phyloP scores from a whole-genome alignment of 1,284 basidiomycete species.

The Marasmius oreades region DNA sequence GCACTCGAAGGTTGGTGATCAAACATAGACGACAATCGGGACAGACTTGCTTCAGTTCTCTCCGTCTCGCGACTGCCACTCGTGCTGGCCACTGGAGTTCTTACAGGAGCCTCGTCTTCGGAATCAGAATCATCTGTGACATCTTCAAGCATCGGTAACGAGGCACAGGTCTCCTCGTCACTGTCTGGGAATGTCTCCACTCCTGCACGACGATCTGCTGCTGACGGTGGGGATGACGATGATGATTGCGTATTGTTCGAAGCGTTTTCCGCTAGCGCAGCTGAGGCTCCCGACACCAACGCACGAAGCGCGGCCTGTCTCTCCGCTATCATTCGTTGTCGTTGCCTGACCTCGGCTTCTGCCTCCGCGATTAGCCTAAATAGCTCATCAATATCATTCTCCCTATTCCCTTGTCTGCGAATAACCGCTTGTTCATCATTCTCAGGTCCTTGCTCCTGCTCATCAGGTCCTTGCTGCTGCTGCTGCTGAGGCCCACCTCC shows the following conservation, averaged over 20 bases:
- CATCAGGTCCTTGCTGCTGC: background rate
- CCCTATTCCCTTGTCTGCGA: constrained; percentile 11
- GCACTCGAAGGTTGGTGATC: background rate
- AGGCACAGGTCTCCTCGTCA: background rate
- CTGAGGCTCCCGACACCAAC: background rate
- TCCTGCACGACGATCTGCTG: background rate
- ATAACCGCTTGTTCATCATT: constrained; percentile 6
- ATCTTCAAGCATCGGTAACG: background rate
- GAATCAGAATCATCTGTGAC: background rate
- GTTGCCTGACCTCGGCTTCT: background rate
- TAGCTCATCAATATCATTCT: constrained; percentile 11
- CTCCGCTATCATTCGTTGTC: background rate
- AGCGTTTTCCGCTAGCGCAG: background rate
- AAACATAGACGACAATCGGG: background rate
- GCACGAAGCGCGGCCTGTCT: background rate
- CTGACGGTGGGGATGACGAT: background rate
- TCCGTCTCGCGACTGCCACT: background rate
- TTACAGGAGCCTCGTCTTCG: background rate
- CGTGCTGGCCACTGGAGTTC: background rate
- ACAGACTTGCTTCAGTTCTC: background rate
- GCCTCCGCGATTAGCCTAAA: constrained; percentile 1
- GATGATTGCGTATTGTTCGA: background rate
- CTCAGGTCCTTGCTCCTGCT: background rate
- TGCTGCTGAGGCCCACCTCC: constrained; percentile 23
- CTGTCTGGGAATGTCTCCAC: background rate